Evolutionary conservation across 371 early-diverging fungal species (phyloP).

Genomic region (Apophysomyces sp.): DNA sequence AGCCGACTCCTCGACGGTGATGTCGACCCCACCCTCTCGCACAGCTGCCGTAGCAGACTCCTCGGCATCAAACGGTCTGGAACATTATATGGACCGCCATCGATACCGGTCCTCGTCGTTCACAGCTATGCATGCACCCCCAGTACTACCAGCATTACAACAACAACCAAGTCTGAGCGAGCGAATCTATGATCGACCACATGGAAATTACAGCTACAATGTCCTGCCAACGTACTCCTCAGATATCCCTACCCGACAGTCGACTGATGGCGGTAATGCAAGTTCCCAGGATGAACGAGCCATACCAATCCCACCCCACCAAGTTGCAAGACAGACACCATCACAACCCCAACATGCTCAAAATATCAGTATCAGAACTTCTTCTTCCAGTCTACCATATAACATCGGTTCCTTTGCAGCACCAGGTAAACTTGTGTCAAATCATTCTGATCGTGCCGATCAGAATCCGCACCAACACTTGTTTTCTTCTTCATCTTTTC

Average conservation of each 20-base stretch:
- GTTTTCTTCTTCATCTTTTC: slow-evolving; percentile 29
- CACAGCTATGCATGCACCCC: background rate
- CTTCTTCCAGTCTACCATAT: slow-evolving; percentile 4
- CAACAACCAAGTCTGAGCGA: background rate
- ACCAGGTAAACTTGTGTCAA: background rate
- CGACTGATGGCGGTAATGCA: background rate
- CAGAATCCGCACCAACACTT: slow-evolving; percentile 27
- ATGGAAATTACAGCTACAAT: background rate
- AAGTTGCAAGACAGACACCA: background rate
- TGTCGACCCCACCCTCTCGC: background rate
- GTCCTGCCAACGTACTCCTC: background rate
- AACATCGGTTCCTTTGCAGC: slow-evolving; percentile 2
- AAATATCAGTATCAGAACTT: background rate
- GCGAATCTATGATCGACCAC: background rate
- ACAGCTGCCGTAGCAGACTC: background rate
- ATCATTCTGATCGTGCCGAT: slow-evolving; percentile 4
- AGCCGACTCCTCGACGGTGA: background rate
- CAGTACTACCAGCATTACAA: background rate
- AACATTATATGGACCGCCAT: background rate
- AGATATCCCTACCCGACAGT: background rate
- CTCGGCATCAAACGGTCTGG: background rate
- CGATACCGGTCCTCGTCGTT: background rate
- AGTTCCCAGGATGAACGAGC: background rate
- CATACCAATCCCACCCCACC: background rate
- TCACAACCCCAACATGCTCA: background rate